phyloP scores from a whole-genome alignment of 345 rosid genomes.

The Noccaea bulbosa region DNA sequence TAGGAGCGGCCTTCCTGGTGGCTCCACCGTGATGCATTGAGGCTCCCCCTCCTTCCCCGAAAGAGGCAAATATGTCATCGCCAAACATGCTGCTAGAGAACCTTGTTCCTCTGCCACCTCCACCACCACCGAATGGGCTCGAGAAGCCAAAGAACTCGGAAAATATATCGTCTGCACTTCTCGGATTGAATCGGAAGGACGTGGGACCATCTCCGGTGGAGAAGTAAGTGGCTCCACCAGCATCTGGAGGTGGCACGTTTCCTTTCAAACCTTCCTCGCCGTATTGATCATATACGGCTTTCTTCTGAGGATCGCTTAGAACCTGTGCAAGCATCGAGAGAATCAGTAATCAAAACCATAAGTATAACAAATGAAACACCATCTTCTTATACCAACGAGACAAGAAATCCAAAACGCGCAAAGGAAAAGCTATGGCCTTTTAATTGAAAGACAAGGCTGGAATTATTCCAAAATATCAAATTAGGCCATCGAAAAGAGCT shows the following conservation, averaged over 20 bases:
- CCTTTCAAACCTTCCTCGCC: slow-evolving; percentile 88
- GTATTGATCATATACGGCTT: slow-evolving; percentile 74
- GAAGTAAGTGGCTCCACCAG: slow-evolving; percentile 83
- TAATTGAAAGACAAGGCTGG: too few relatives aligned
- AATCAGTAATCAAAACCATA: background rate
- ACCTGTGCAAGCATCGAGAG: slow-evolving; percentile 53
- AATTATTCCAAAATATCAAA: too few relatives aligned
- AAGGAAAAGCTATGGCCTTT: too few relatives aligned
- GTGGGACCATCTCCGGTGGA: slow-evolving; percentile 74
- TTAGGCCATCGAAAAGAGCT: too few relatives aligned
- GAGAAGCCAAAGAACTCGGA: slow-evolving; percentile 73
- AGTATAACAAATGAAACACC: background rate
- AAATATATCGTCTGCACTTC: slow-evolving; percentile 70
- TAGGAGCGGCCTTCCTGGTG: slow-evolving; percentile 51
- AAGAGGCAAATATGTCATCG: slow-evolving; percentile 51
- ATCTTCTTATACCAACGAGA: background rate
- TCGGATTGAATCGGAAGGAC: slow-evolving; percentile 64
- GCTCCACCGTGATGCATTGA: slow-evolving; percentile 53
- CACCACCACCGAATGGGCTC: slow-evolving; percentile 56
- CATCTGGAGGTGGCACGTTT: slow-evolving; percentile 69
- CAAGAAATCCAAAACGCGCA: background rate
- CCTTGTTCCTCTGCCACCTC: slow-evolving; percentile 45
- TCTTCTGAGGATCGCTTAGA: slow-evolving; percentile 81
- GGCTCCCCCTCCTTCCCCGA: slow-evolving; percentile 60
- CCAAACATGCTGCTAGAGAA: slow-evolving; percentile 63